These are phyloP conservation scores for Epichloe uncinata DNA, from an alignment of 2,329 filamentous ascomycete genomes.

Conservation along the genomic window DNA sequence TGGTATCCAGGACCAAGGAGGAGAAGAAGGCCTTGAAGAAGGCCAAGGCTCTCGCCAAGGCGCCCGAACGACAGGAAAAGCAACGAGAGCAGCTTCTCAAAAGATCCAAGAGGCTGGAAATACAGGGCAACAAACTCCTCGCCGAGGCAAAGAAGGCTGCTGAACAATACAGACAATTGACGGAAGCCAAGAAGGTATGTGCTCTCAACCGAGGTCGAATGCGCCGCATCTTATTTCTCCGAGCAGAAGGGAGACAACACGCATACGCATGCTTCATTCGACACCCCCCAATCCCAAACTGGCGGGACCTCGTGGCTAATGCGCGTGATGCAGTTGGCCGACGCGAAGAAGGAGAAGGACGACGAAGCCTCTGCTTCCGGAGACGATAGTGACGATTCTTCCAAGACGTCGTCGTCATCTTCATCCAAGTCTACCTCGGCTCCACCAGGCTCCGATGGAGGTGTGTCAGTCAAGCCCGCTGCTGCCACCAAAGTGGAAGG, in stretches of 20 bases:
- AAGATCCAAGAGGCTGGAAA: slow-evolving; percentile 26
- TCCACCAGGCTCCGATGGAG: slow-evolving; percentile 13
- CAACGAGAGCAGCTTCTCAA: slow-evolving; percentile 22
- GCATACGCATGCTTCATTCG: background rate
- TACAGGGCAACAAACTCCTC: slow-evolving; percentile 26
- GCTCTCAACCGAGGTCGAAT: background rate
- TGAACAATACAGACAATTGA: slow-evolving; percentile 15
- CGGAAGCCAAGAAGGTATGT: slow-evolving; percentile 8
- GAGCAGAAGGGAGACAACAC: background rate
- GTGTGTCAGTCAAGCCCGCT: slow-evolving; percentile 10
- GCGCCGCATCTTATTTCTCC: background rate
- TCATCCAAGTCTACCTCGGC: slow-evolving; percentile 11
- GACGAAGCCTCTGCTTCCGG: slow-evolving; percentile 8
- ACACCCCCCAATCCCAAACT: background rate
- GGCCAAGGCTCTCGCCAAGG: slow-evolving; percentile 14
- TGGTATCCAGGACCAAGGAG: slow-evolving; percentile 10
- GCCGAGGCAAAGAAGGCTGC: slow-evolving; percentile 24
- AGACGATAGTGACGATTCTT: slow-evolving; percentile 10
- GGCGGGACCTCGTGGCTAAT: background rate
- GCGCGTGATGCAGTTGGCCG: slow-evolving; percentile 7
- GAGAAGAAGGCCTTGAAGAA: slow-evolving; percentile 21
- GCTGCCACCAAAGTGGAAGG: slow-evolving; percentile 15
- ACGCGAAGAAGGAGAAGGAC: slow-evolving; percentile 11
- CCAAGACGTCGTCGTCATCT: slow-evolving; percentile 8
- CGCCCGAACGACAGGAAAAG: slow-evolving; percentile 24